Evolutionary conservation across 305 asterid genomes (phyloP).

Genomic region (Fraxinus ornus): DNA sequence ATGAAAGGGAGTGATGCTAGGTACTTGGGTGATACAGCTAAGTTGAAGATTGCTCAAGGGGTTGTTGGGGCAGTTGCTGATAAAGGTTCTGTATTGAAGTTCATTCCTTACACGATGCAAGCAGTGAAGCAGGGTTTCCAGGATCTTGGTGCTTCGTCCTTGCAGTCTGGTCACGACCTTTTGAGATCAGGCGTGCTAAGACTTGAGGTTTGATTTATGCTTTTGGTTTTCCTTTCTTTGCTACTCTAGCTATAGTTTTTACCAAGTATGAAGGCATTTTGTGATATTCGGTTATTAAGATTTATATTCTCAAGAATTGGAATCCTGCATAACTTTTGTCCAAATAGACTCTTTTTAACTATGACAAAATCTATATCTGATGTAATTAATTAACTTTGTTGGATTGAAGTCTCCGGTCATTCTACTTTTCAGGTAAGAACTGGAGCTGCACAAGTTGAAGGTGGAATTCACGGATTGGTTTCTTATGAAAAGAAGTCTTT

Average conservation of each 20-base stretch:
- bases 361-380: background rate
- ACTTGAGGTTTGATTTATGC: slow-evolving; percentile 63
- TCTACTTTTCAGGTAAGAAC: slow-evolving; percentile 61
- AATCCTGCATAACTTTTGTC: background rate
- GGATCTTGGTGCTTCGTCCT: slow-evolving; percentile 91
- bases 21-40: slow-evolving; percentile 84
- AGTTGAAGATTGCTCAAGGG: slow-evolving; percentile 92
- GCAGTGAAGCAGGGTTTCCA: slow-evolving; percentile 97
- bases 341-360: background rate
- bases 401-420: background rate
- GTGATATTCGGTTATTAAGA: background rate
- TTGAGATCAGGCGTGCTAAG: slow-evolving; percentile 62
- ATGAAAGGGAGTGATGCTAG: slow-evolving; percentile 91
- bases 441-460: slow-evolving; percentile 93
- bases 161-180: slow-evolving; percentile 81
- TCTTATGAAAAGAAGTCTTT: slow-evolving; percentile 75
- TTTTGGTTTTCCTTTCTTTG: background rate
- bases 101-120: slow-evolving; percentile 90
- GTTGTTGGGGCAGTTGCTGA: slow-evolving; percentile 96
- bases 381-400: background rate
- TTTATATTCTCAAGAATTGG: background rate
- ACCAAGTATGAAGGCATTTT: background rate
- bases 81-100: slow-evolving; percentile 80
- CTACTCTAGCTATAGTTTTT: background rate
- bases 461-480: slow-evolving; percentile 86